phyloP scores from a whole-genome alignment of 2,329 filamentous ascomycete genomes.

The Zymoseptoria brevis region DNA sequence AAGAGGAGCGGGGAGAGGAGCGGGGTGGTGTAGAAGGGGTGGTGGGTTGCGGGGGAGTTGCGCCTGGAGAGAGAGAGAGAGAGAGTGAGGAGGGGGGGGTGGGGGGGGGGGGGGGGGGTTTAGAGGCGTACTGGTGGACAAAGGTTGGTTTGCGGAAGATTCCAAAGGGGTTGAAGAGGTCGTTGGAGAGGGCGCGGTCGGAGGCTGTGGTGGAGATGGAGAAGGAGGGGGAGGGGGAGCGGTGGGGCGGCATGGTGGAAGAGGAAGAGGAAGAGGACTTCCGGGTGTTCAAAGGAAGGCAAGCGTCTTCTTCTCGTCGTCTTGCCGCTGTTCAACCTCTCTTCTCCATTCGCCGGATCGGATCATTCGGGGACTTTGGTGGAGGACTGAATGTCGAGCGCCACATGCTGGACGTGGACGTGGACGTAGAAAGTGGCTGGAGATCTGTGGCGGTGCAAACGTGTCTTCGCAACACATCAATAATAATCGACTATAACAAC shows the following conservation, averaged over 20 bases:
- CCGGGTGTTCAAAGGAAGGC: too few species aligned
- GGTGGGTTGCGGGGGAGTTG: slow-evolving; percentile 27
- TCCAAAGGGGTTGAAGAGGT: slow-evolving; percentile 45
- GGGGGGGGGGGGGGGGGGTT: not conserved
- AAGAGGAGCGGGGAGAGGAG: slow-evolving; percentile 62
- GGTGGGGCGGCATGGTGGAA: not conserved
- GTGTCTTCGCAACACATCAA: too few species aligned
- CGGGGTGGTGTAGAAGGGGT: slow-evolving; percentile 54
- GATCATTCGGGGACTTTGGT: too few species aligned
- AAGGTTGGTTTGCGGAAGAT: slow-evolving; percentile 44
- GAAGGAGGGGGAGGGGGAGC: slow-evolving; percentile 1
- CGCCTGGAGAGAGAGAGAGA: not conserved
- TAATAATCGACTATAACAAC: too few species aligned
- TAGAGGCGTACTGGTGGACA: slow-evolving; percentile 39
- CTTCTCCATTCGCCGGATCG: too few species aligned
- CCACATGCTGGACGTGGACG: too few species aligned
- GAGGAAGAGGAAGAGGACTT: too few species aligned
- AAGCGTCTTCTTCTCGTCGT: too few species aligned
- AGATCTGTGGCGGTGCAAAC: too few species aligned
- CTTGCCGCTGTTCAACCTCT: too few species aligned
- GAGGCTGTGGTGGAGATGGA: slow-evolving; percentile 11
- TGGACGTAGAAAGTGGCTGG: too few species aligned
- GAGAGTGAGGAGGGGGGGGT: not conserved
- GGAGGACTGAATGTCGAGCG: too few species aligned
- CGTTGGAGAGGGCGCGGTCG: slow-evolving; percentile 24